Evolutionary conservation across 345 rosid genomes (phyloP).

Genomic region (Citrus glauca): DNA sequence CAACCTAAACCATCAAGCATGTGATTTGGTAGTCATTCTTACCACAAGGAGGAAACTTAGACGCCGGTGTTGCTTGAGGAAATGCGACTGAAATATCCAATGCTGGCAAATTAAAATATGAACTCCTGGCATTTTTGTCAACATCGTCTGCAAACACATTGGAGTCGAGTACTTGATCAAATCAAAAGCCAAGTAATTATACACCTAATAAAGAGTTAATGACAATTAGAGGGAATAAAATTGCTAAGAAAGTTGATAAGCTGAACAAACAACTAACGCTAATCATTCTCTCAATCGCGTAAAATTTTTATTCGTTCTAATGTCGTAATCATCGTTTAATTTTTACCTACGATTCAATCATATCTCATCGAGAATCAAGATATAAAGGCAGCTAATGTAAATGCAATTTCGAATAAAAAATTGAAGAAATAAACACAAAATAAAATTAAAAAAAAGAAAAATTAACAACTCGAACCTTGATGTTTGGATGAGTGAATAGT

Average conservation of each 20-base stretch:
- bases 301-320: too few relatives aligned
- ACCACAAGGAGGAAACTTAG: conserved; percentile 82
- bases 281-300: background rate
- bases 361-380: background rate
- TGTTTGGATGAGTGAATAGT: background rate
- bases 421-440: background rate
- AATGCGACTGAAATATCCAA: conserved; percentile 80
- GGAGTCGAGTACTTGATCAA: background rate
- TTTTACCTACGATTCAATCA: background rate
- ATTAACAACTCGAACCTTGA: background rate
- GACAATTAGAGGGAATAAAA: background rate
- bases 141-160: conserved; percentile 24
- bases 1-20: background rate
- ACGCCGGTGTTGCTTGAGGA: conserved; percentile 96
- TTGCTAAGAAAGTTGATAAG: background rate
- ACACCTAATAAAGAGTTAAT: background rate
- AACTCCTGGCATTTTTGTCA: conserved; percentile 36
- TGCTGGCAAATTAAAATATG: conserved; percentile 55
- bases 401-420: background rate
- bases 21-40: conserved; percentile 11
- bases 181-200: background rate
- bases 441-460: background rate
- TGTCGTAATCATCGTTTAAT: too few relatives aligned
- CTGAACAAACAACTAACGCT: background rate
- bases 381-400: background rate